These are phyloP conservation scores for Phytopythium litorale DNA, from an alignment of 352 stramenopile genomes.

Conservation along the genomic window DNA sequence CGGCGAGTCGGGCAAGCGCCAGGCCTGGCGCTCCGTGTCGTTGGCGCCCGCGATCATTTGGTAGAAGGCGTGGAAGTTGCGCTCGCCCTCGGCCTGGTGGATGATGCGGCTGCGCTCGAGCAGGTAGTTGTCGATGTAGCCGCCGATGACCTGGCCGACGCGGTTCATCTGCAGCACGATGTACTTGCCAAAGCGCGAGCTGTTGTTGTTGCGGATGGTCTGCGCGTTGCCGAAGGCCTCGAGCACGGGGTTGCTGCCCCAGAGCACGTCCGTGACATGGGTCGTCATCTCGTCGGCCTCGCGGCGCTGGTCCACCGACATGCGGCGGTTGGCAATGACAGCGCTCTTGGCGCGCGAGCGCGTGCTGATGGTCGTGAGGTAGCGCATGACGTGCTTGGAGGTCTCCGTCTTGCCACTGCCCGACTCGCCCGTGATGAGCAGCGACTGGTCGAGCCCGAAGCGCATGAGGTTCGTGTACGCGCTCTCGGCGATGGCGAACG, in stretches of 20 bases:
- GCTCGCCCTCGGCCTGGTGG: conserved; percentile 81
- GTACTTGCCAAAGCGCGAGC: conserved; percentile 84
- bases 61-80: conserved; percentile 95
- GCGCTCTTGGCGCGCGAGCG: conserved; percentile 60
- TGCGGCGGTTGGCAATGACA: conserved; percentile 70
- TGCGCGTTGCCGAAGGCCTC: conserved; percentile 85
- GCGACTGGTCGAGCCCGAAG: conserved; percentile 77
- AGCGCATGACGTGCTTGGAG: conserved; percentile 96
- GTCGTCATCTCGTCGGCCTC: conserved; percentile 66
- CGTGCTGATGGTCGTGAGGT: conserved; percentile 87
- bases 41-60: conserved; percentile 81
- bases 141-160: conserved; percentile 74
- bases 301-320: conserved; percentile 74
- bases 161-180: conserved; percentile 85
- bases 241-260: conserved; percentile 79
- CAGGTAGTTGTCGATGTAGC: conserved; percentile 88
- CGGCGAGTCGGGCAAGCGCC: conserved; percentile 42
- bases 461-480: conserved; percentile 90
- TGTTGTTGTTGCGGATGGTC: conserved; percentile 89
- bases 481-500: conserved; percentile 82
- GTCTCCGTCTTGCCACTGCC: conserved; percentile 94
- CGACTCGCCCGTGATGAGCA: conserved; percentile 84
- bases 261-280: conserved; percentile 72
- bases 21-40: conserved; percentile 40
- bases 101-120: conserved; percentile 91